Base-by-base conservation (phyloP, 78 protist species). In the Protostelium mycophagum region DNA sequence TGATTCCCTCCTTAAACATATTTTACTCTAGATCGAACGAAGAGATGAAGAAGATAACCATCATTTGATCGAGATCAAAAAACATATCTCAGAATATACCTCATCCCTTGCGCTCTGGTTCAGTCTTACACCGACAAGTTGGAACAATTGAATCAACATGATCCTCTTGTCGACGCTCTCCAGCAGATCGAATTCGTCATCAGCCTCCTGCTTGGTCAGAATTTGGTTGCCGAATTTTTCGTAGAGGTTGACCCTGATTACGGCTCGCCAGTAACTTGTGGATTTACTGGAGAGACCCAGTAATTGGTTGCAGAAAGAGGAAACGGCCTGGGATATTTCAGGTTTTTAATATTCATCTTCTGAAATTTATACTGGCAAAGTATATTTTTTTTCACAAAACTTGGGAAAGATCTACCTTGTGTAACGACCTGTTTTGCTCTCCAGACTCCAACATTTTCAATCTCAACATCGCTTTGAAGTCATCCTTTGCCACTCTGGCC, bases 401-500 rank as follows among this genome's bases (percentile, higher is more conserved):
- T 51, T 5, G 16, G 16, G 31, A 51, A 16, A 51, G 31, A 51
- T 16, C 73, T 16, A 51, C 73, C 73, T 51, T 51, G 5, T 5
- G 16, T 16, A 51, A 16, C 5, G 73, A 51, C 73, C 73, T 51
- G 5, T 16, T 16, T 5, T 51, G 5, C 31, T 51, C 73, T 5
- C 5, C 5, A 5, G 73, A 25, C 73, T 51, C 73, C 73, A 51
- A 16, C 73, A 51, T 51, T 16, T 51, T 51, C 73, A 51, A 51
- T 51, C 96, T 1, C 34, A 94, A 88, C 34, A 91, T 94, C 51
- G 86, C 91, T 34, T 94, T 51, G 23, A 94, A 36, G 83, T 94
- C 92, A 73, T 94, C 92, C 31, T 94, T 94, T 35, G 91, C 51
- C 0, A 89, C 96, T 35, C 96, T 84, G 0, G 96, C 94, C 63